Evolutionary conservation across 257 asterid species (phyloP), one percentile per base, ranked within the genome.

Genomic region (Scutellaria baicalensis): DNA sequence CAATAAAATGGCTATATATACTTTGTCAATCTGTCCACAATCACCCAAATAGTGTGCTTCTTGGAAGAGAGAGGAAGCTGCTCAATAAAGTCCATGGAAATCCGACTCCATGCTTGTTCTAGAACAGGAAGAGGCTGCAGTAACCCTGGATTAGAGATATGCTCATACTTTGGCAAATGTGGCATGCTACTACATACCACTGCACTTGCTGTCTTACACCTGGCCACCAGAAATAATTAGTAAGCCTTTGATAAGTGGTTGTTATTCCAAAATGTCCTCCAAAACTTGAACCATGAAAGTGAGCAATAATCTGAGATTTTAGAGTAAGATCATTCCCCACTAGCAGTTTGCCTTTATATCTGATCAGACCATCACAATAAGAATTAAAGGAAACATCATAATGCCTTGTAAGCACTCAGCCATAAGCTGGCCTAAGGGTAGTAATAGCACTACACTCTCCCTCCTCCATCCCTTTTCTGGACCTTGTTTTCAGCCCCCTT

Each of bases 331-430:
- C n/a, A 3, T 0, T 21, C 0, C 57, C 69, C 20, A 64, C 69
- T 43, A 18, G 44, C 0, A 64, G 6, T 0, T 38, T 20, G 1
- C 56, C 56, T 0, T 42, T 64, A 6, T 1, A 64, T 4, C 49
- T 43, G 1, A 64, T 0, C 0, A 64, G 0, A 5, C 42, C 56
- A n/a, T 1, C 36, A 3, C 0, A 0, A 5, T 14, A 18, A 1
- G 5, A 1, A 13, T 3, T 43, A 1, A 0, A 0, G 1, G 56
- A 42, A 1, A 18, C 12, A 38, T 63, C 4, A 14, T 5, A 6
- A 0, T 38, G 27, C 0, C 7, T 0, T 0, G 0, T 6, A 1
- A 0, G 8, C 7, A n/a, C n/a, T 21, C 39, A 1, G 21, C 5
- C 0, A 20, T 42, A 2, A 0, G 5, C 5, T 0, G 10, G 62